Evolutionary conservation across 2,329 filamentous ascomycete species (phyloP).

Genomic region (Cladophialophora bantiana): DNA sequence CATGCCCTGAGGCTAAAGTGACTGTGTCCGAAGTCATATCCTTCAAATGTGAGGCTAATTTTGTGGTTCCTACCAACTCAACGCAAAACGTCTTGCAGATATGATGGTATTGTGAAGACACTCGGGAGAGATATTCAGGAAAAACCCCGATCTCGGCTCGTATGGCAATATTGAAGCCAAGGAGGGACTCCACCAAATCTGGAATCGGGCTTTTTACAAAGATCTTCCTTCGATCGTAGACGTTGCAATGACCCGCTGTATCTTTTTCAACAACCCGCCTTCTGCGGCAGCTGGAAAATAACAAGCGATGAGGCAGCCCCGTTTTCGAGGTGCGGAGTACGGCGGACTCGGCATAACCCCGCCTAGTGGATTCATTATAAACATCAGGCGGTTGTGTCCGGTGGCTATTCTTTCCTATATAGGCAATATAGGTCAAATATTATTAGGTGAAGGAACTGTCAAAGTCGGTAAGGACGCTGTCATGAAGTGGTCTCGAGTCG

Average conservation of each 20-base stretch:
- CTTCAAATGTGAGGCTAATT: not conserved
- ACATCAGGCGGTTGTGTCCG: not conserved
- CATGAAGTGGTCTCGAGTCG: not conserved
- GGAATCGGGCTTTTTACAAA: not conserved
- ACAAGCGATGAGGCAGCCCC: not conserved
- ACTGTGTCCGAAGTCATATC: slow-evolving; percentile 18
- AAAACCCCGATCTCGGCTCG: not conserved
- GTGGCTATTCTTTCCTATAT: not conserved
- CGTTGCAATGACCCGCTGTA: not conserved
- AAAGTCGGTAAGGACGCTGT: not conserved
- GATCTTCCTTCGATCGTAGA: not conserved
- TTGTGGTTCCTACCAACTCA: not conserved
- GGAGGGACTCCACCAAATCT: not conserved
- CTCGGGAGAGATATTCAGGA: not conserved
- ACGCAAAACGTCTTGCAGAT: not conserved
- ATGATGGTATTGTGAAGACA: slow-evolving; percentile 1
- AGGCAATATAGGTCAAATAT: not conserved
- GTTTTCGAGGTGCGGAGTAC: not conserved
- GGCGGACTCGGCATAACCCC: too few relatives aligned
- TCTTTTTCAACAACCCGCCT: too few relatives aligned
- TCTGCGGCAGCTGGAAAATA: not conserved
- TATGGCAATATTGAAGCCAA: not conserved
- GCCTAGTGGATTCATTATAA: too few relatives aligned
- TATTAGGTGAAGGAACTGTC: not conserved
- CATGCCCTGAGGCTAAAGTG: slow-evolving; percentile 40